Percentiles rank a stretch among this genome's conserved stretches.
Conservation (phyloP, 495 filamentous ascomycete genomes). For the Coniosporium apollinis region DNA sequence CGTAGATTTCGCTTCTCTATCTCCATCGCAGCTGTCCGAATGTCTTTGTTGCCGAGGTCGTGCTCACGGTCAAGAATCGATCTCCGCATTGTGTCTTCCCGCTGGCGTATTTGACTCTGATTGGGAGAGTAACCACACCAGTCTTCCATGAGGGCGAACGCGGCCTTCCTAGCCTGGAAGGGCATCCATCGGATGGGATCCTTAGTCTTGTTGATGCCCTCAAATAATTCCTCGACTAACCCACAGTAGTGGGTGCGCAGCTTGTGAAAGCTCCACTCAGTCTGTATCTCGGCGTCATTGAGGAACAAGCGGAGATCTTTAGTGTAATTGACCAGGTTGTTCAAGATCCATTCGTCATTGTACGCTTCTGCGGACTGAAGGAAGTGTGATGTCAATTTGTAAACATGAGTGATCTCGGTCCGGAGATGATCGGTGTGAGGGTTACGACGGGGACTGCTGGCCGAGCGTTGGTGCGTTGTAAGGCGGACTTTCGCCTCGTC, state of each 20-base stretch:
- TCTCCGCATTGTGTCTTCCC: slow-evolving; percentile 79
- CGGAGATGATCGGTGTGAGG: slow-evolving; percentile 69
- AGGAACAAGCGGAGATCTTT: slow-evolving; percentile 87
- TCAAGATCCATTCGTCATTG: slow-evolving; percentile 82
- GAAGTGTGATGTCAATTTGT: slow-evolving; percentile 86
- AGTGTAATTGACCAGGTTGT: slow-evolving; percentile 75
- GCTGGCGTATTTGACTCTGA: slow-evolving; percentile 58
- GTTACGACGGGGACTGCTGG: slow-evolving; percentile 58
- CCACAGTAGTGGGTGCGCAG: slow-evolving; percentile 87
- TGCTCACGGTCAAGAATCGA: slow-evolving; percentile 51
- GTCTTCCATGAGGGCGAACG: slow-evolving; percentile 93
- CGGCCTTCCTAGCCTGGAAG: slow-evolving; percentile 83
- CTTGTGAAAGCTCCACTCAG: slow-evolving; percentile 90
- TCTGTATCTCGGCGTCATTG: slow-evolving; percentile 84
- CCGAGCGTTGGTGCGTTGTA: slow-evolving; percentile 53
- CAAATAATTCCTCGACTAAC: slow-evolving; percentile 79
- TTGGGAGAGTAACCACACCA: slow-evolving; percentile 98
- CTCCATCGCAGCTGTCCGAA: slow-evolving; percentile 74
- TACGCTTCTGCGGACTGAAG: slow-evolving; percentile 62
- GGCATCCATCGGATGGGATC: slow-evolving; percentile 87
- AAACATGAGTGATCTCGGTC: slow-evolving; percentile 89
- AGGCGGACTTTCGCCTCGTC: slow-evolving; percentile 79
- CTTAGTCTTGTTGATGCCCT: slow-evolving; percentile 72
- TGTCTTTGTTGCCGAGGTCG: slow-evolving; percentile 52
- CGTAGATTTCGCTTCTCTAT: slow-evolving; percentile 88